These are phyloP conservation scores for Xylariaceae sp. DNA, from an alignment of 2,329 filamentous ascomycete genomes.

Conservation along the genomic window DNA sequence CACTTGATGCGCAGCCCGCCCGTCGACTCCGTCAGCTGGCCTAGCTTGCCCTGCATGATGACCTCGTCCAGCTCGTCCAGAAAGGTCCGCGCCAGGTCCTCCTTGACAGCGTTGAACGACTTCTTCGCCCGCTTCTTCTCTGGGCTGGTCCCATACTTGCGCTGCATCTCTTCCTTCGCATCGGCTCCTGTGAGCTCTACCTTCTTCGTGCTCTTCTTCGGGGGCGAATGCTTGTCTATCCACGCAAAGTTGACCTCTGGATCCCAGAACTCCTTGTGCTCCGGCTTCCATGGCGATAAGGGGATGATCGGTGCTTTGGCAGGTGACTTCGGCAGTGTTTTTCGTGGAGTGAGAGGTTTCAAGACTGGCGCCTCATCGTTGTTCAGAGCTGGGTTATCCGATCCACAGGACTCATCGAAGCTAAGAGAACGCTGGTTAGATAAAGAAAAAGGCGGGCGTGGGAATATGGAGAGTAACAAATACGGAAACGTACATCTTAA, in stretches of 20 bases:
- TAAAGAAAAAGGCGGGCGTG: neutral
- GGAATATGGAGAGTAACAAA: neutral
- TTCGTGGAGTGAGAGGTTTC: slow-evolving; percentile 25
- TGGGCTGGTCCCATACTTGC: slow-evolving; percentile 31
- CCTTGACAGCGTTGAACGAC: slow-evolving; percentile 57
- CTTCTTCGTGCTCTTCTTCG: slow-evolving; percentile 20
- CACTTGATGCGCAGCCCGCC: slow-evolving; percentile 69
- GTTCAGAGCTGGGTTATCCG: slow-evolving; percentile 15
- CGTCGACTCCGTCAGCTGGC: slow-evolving; percentile 52
- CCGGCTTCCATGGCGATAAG: slow-evolving; percentile 28
- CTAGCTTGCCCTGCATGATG: slow-evolving; percentile 57
- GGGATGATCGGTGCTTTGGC: slow-evolving; percentile 25
- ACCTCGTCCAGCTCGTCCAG: slow-evolving; percentile 61
- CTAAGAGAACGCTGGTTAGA: slow-evolving; percentile 14
- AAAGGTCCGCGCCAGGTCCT: slow-evolving; percentile 58
- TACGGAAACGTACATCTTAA: slow-evolving; percentile 25
- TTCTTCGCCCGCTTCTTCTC: slow-evolving; percentile 44
- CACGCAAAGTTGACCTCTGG: slow-evolving; percentile 29
- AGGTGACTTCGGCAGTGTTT: slow-evolving; percentile 24
- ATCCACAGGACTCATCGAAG: slow-evolving; percentile 24
- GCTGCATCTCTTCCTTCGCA: slow-evolving; percentile 25
- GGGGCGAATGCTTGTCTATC: slow-evolving; percentile 31
- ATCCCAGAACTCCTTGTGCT: slow-evolving; percentile 32
- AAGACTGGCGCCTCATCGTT: slow-evolving; percentile 10
- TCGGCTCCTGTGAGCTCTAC: slow-evolving; percentile 13